Conservation (phyloP, 148 eudicot species). For the Vaccinium vitisidaea region DNA sequence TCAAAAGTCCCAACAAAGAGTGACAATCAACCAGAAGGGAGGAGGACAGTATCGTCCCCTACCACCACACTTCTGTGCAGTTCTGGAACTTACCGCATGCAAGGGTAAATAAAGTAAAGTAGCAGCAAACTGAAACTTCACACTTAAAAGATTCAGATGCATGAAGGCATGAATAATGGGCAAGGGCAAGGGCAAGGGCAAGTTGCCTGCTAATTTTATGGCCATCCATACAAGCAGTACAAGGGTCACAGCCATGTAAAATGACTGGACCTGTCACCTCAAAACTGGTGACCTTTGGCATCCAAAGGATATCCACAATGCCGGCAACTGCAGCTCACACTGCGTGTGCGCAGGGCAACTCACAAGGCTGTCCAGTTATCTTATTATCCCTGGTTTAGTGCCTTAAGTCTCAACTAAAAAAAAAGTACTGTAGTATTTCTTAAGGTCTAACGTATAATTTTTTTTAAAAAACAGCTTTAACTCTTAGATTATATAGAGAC, state of each 20-base stretch:
- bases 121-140: not conserved
- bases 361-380: not conserved
- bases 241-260: not conserved
- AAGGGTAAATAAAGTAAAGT: not conserved
- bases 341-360: not conserved
- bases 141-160: not conserved
- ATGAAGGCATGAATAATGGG: not conserved
- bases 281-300: not conserved
- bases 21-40: not conserved
- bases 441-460: not conserved
- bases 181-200: not conserved
- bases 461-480: not conserved
- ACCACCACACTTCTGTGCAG: not conserved
- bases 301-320: not conserved
- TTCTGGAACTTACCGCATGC: not conserved
- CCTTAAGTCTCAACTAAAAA: not conserved
- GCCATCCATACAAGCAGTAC: not conserved
- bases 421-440: not conserved
- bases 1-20: not conserved
- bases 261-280: not conserved
- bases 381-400: not conserved
- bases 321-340: not conserved
- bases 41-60: not conserved
- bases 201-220: not conserved
- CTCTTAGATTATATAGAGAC: not conserved